phyloP scores from a whole-genome alignment of 169 alveolate genomes.

The Plasmodium cynomolgi region DNA sequence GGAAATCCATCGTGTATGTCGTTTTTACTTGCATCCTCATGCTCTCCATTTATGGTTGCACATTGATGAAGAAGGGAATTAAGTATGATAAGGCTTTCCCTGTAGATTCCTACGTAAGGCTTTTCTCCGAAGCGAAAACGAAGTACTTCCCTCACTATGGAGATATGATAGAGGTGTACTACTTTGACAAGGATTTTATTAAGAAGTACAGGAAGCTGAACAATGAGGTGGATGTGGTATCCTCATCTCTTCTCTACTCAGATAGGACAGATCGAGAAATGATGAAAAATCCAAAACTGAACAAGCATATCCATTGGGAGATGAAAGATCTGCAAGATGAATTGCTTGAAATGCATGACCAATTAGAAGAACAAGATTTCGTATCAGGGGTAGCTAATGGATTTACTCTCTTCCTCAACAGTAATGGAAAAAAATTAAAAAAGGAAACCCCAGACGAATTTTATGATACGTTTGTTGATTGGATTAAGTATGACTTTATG shows the following conservation, averaged over 20 bases:
- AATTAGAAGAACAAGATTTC: conserved; percentile 26
- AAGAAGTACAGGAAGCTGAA: conserved; percentile 23
- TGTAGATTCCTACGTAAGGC: conserved; percentile 48
- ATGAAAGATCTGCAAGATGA: conserved; percentile 4
- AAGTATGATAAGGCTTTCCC: conserved; percentile 69
- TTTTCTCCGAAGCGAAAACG: conserved; percentile 10
- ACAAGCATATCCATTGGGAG: conserved; percentile 38
- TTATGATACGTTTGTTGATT: conserved; percentile 27
- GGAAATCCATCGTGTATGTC: conserved; percentile 30
- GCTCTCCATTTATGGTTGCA: conserved; percentile 60
- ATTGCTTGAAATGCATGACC: conserved; percentile 7
- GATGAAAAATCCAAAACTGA: conserved; percentile 23
- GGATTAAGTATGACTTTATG: conserved; percentile 35
- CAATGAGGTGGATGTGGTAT: background rate
- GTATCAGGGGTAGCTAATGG: conserved; percentile 39
- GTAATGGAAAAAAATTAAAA: conserved; percentile 3
- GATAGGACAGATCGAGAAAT: conserved; percentile 19
- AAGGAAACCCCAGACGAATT: background rate
- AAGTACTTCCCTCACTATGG: conserved; percentile 50
- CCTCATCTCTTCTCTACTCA: conserved; percentile 22
- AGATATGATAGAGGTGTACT: conserved; percentile 52
- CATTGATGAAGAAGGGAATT: conserved; percentile 66
- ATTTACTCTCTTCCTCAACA: conserved; percentile 20
- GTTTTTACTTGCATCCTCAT: background rate
- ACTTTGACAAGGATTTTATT: conserved; percentile 39